Base-by-base conservation (phyloP, 2,329 filamentous ascomycete species). In the Aspergillus latus region DNA sequence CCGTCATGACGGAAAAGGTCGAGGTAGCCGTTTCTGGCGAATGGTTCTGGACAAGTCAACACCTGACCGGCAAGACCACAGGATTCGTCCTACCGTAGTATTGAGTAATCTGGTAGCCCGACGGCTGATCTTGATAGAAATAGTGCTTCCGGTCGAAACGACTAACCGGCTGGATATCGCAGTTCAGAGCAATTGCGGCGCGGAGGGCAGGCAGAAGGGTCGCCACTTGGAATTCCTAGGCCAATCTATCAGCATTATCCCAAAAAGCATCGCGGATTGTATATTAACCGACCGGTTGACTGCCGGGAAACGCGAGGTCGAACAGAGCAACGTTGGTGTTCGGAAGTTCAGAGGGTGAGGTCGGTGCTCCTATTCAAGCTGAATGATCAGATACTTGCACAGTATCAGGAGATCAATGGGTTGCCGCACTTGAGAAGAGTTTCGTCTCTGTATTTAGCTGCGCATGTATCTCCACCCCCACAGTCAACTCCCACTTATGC, bases 91-190 rank as follows among this genome's bases (percentile, higher is more conserved):
- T 68, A 78, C 81, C 80, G 72, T 97, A 97, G 76, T 93, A 97
- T 70, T 99, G 94, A 1, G 94, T 99, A 61, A 99, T 96, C 73
- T 99, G 94, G 73, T 99, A 99, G 0, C 94, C 94, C 0, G 90
- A 84, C 0, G 94, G 94, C 74, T 99, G 94, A 73, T 99, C 94
- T 84, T 94, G 96, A 79, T 97, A 96, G 74, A 99, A 97, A 75
- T 99, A 99, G 74, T 99, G 94, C 73, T 99, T 99, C 61, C 94
- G 83, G 74, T 99, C 94, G 76, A 97, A 99, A 52, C 84, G 85
- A 72, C 92, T 96, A 64, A 84, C 81, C 1, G 76, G 79, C 69
- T 95, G 88, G 51, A 97, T 82, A 1, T 86, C 77, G 73, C 94
- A 97, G 56, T 88, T 84, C 44, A 99, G 79, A 0, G 92, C 90